Evolutionary conservation across 306 rosid genomes (phyloP), one percentile per base, ranked within the genome.

Genomic region (Acacia melanoxylon): DNA sequence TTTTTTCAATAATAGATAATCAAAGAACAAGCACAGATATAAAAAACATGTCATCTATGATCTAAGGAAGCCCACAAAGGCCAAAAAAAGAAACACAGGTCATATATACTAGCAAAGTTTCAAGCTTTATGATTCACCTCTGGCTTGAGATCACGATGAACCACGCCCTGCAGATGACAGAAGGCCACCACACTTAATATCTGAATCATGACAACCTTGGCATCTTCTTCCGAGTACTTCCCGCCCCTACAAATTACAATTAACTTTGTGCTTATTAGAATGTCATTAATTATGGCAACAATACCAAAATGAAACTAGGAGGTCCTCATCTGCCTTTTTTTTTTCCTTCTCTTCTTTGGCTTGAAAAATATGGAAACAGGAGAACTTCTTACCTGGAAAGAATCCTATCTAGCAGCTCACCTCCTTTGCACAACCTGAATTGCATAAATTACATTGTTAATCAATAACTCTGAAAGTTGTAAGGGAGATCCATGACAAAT

Each of bases 371-470:
- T 37, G 51, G 33, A 72, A 56, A 12, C 49, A 79, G 78, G 62
- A 78, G 58, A 72, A 76, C 16, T 71, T n/a, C 63, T 58, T 81
- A 94, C 98, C 98, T 94, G 70, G 97, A 94, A 83, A 94, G 98
- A 80, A 94, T 89, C 81, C 88, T 88, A 86, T 94, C 98, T 37
- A 94, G 83, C 79, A 94, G 89, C 79, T 94, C 98, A 11, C 98
- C 98, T 75, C 97, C 98, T 81, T 92, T 82, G 87, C 98, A 94
- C 71, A 94, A 84, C 89, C 98, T 94, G 89, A 65, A 88, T 49
- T 62, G 70, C 80, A 83, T 35, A 71, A 79, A 72, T 81, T 13
- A 61, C 62, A 29, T 4, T 14, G 74, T 41, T 58, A 37, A 70
- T 74, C 62, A 69, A 24, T 31, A 72, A 35, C 42, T 74, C 63